A percentile compares a stretch with the other conserved stretches of the same genome.
These are phyloP conservation scores for Cryptococcus jaspeensis DNA, from an alignment of 1,284 basidiomycete species.

Conservation along the genomic window DNA sequence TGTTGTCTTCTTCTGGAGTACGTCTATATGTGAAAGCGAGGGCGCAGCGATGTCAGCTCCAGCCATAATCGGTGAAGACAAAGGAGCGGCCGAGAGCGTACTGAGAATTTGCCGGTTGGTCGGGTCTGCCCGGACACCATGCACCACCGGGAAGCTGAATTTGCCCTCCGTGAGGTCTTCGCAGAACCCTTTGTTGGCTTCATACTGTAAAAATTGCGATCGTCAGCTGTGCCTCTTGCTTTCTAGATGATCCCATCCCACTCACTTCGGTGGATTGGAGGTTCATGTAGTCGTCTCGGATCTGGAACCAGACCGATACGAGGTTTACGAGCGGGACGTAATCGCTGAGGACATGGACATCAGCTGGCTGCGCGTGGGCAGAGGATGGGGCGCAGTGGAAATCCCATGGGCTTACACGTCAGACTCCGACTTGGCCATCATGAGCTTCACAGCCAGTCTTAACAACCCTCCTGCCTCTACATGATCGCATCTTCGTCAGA, in stretches of 20 bases:
- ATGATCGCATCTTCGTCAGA: conserved; percentile 2
- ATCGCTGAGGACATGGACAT: conserved; percentile 58
- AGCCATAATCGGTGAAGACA: not conserved
- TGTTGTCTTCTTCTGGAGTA: conserved; percentile 80
- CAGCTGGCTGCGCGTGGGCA: not conserved
- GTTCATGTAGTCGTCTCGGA: conserved; percentile 97
- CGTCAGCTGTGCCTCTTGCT: not conserved
- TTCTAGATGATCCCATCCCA: no score
- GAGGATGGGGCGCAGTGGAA: not conserved
- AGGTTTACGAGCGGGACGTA: conserved; percentile 91
- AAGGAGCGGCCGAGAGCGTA: conserved; percentile 51
- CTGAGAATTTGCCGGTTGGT: conserved; percentile 76
- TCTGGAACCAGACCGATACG: conserved; percentile 92
- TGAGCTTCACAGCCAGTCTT: conserved; percentile 87
- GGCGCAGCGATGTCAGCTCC: not conserved
- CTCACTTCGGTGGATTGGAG: conserved; percentile 76
- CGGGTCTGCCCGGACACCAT: conserved; percentile 73
- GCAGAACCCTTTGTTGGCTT: conserved; percentile 87
- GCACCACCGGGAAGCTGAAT: conserved; percentile 92
- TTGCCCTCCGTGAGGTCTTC: conserved; percentile 96
- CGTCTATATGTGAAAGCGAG: conserved; percentile 57
- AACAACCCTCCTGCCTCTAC: conserved; percentile 94
- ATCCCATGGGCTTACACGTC: conserved; percentile 58
- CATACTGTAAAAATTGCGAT: conserved; percentile 60
- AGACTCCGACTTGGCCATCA: conserved; percentile 73